Base-by-base conservation (phyloP, 768 basidiomycete species). In the Saitozyma sp. region DNA sequence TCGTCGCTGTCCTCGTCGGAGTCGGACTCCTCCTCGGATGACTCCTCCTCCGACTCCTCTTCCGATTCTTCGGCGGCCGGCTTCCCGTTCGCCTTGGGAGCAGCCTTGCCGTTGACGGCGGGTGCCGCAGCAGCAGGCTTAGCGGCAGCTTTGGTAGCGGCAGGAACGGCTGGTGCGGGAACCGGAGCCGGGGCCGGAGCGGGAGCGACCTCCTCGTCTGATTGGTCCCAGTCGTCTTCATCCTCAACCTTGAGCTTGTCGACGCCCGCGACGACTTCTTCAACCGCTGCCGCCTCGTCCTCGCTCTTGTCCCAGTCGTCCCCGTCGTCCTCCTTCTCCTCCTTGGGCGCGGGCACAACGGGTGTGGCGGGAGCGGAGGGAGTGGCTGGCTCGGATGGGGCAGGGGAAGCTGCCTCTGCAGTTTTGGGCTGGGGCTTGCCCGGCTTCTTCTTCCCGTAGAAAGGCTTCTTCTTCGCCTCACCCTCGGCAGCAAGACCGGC, bases 391-490 rank as follows among this genome's bases (percentile, higher is more conserved):
- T 16, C 37, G 29, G 29, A 29, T 40, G 40, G 45, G 3, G 54
- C 61, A 53, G 45, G 52, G 40, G 52, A 50, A 50, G 52, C 45
- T 14, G 42, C 61, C 72, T 73, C 56, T 40, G 65, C 64, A 1
- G 56, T 20, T 14, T 67, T 64, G 46, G 78, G 74, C 55, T 64
- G 52, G 48, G 73, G 81, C 84, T 50, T 58, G 62, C 64, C 52
- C 41, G 59, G 58, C 84, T 89, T 92, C 83, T 92, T 94, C 73
- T 87, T 88, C 52, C 88, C 87, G 77, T 94, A 96, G 6, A 87
- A 85, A 29, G 90, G 87, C 78, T 89, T 92, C 45, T 84, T 79
- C 62, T 76, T 75, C 11, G 68, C 62, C 37, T 63, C 64, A 49
- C 64, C 71, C 14, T 82, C 75, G 20, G 81, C 81, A 58, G 81